Conservation (phyloP, 2,329 filamentous ascomycete genomes). For the Dryadomyces quercus-mongolicae region DNA sequence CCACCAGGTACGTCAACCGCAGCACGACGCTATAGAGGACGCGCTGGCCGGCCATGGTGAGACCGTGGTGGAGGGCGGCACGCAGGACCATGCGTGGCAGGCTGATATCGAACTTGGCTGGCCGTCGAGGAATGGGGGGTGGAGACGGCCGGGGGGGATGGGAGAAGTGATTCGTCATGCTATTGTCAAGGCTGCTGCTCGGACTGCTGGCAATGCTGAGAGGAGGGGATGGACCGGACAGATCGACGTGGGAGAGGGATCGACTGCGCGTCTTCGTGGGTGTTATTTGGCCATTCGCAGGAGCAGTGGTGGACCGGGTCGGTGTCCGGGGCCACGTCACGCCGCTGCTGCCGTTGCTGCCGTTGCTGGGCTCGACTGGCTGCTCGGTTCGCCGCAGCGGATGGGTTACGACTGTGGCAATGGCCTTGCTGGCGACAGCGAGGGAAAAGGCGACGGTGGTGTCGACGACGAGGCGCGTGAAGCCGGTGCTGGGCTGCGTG, state of each 20-base stretch:
- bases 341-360: no score
- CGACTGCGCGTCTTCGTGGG: no score
- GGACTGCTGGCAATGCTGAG: not conserved
- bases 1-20: conserved; percentile 54
- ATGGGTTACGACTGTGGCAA: conserved; percentile 68
- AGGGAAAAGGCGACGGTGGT: conserved; percentile 29
- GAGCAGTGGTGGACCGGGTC: not conserved
- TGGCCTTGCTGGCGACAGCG: conserved; percentile 67
- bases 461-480: conserved; percentile 22
- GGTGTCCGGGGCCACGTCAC: not conserved
- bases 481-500: conserved; percentile 14
- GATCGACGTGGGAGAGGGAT: not conserved
- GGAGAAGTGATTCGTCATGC: not conserved
- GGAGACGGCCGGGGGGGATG: not conserved
- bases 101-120: conserved; percentile 58
- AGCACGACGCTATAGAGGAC: conserved; percentile 61
- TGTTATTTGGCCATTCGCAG: no score
- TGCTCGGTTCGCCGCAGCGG: conserved; percentile 61
- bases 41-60: conserved; percentile 81
- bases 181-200: not conserved
- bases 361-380: not conserved
- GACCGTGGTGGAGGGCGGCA: conserved; percentile 73
- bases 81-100: conserved; percentile 66
- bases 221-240: not conserved
- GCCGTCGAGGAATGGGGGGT: conserved; percentile 44